Base-by-base conservation (phyloP, 1,139 yeast species). In the Ogataea hybrid region DNA sequence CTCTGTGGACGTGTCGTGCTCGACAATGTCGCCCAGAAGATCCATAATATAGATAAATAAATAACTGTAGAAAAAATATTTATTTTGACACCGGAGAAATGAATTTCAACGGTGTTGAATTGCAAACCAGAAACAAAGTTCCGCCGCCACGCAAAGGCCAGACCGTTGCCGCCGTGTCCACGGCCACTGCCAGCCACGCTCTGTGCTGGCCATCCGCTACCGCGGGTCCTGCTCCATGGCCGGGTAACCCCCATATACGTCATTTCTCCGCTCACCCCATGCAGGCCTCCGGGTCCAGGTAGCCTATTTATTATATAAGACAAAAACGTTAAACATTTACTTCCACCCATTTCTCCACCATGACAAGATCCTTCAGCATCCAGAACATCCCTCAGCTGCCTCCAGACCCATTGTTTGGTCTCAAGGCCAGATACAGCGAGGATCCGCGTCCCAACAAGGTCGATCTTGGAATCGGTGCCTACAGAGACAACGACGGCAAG, bases 381-480 rank as follows among this genome's bases (percentile, higher is more conserved):
- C 69, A 77, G 40, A 68, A 70, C 50, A 70, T 83, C 50, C 71
- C 71, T 42, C 77, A 75, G 56, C 68, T 83, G 50, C 90, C 90
- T 29, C 83, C 87, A 27, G 94, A 84, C 62, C 86, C 90, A 9
- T 71, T 84, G 46, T 92, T 92, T 59, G 95, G 87, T 27, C 77
- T 92, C 51, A 86, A 84, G 64, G 90, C 88, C 35, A 71, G 89
- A 57, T 85, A 69, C 67, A 68, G 69, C 45, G 75, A 77, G 31
- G 96, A 90, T 58, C 57, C 78, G 10, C 70, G 88, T 45, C 23
- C 71, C 2, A 67, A 69, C 48, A 84, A 84, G 62, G 89, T 84
- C 34, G 96, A 89, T 65, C 51, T 59, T n/a, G 97, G 97, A 43
- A 90, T 90, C 48, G 97, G 97, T 51, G 97, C 97, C 36, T 92